A percentile compares a stretch with the other conserved stretches of the same genome.
Conservation (phyloP, 2,329 filamentous ascomycete genomes). For the Graphilbum fragrans region DNA sequence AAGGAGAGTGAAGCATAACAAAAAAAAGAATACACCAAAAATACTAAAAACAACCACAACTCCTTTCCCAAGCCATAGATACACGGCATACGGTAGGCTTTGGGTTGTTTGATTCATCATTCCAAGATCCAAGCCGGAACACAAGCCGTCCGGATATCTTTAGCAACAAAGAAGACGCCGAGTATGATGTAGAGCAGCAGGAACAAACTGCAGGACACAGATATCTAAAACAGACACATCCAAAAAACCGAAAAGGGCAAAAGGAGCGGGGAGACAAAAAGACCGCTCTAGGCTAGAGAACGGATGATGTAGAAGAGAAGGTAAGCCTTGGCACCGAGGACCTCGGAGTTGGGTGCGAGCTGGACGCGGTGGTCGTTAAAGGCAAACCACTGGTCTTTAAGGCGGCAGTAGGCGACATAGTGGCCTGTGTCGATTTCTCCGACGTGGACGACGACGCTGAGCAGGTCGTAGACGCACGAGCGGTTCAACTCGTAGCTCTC, state of each 20-base stretch:
- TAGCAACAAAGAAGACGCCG: no score
- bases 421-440: conserved; percentile 89
- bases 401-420: conserved; percentile 79
- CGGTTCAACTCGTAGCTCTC: conserved; percentile 43
- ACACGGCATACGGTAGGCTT: no score
- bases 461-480: conserved; percentile 72
- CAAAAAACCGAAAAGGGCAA: background rate
- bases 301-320: conserved; percentile 76
- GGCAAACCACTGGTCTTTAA: conserved; percentile 81
- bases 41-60: no score
- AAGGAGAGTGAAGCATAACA: no score
- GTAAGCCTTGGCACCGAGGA: conserved; percentile 78
- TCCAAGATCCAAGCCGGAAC: no score
- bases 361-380: conserved; percentile 95
- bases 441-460: conserved; percentile 85
- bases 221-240: background rate
- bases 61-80: no score
- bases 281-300: conserved; percentile 28
- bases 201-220: no score
- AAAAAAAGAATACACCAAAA: no score
- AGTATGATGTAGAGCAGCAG: no score
- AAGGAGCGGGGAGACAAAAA: background rate
- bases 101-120: no score
- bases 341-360: conserved; percentile 69
- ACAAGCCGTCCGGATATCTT: no score